Percentiles rank a stretch among this genome's conserved stretches.
These are phyloP conservation scores for Pythium sp. DNA, from an alignment of 352 stramenopile species.

Conservation along the genomic window DNA sequence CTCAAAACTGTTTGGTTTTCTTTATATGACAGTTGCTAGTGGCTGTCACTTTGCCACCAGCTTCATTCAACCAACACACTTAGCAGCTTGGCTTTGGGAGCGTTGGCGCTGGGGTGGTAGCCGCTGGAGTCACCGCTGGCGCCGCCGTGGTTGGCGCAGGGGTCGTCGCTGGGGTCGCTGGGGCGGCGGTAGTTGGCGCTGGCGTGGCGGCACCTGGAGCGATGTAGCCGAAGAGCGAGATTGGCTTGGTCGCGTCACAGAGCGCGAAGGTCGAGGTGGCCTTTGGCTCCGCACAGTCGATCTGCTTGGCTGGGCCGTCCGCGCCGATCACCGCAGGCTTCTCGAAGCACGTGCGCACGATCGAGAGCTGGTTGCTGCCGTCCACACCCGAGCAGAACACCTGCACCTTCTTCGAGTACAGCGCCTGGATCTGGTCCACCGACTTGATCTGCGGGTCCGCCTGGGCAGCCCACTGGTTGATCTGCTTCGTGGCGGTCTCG, in stretches of 20 bases:
- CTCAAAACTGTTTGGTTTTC: neutral
- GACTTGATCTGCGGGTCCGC: constrained; percentile 7
- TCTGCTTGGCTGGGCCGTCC: constrained; percentile 43
- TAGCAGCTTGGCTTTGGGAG: constrained; percentile 10
- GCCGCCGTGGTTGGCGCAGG: neutral
- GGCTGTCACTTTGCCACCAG: neutral
- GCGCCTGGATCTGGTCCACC: constrained; percentile 9
- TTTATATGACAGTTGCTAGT: neutral
- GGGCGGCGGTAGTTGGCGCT: constrained; percentile 1
- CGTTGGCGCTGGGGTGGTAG: neutral
- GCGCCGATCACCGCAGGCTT: constrained; percentile 31
- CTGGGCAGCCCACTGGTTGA: constrained; percentile 19
- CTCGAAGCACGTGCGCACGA: constrained; percentile 23
- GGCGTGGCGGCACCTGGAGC: constrained; percentile 16
- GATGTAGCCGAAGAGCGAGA: constrained; percentile 46
- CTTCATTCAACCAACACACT: neutral
- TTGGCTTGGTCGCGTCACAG: constrained; percentile 39
- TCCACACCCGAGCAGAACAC: constrained; percentile 23
- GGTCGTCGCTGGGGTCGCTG: neutral
- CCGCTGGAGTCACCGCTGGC: neutral
- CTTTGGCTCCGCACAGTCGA: constrained; percentile 41
- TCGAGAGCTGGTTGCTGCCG: constrained; percentile 22
- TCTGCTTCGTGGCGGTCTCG: constrained; percentile 15
- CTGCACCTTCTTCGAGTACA: constrained; percentile 22
- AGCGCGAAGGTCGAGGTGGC: constrained; percentile 50